These are phyloP conservation scores for Kazachstania taianensis DNA, from an alignment of 805 yeast species.

Conservation along the genomic window DNA sequence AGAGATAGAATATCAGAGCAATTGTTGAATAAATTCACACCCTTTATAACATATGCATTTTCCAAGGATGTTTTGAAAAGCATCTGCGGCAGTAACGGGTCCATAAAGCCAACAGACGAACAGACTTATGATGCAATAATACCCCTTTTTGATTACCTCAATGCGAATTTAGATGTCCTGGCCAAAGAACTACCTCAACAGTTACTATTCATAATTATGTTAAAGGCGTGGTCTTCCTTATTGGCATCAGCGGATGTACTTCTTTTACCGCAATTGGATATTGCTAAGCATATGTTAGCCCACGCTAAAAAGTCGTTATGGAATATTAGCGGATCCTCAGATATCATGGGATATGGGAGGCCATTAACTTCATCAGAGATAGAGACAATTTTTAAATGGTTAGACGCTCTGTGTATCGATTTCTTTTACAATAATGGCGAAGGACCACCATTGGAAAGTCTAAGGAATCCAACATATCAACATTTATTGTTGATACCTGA, in stretches of 20 bases:
- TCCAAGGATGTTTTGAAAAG: conserved; percentile 50
- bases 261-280: conserved; percentile 60
- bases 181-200: conserved; percentile 49
- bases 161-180: conserved; percentile 53
- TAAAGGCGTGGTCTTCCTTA: conserved; percentile 72
- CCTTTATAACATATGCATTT: conserved; percentile 45
- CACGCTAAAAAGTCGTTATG: conserved; percentile 28
- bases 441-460: conserved; percentile 60
- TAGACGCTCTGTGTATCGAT: conserved; percentile 51
- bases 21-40: conserved; percentile 64
- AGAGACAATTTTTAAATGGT: conserved; percentile 63
- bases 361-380: conserved; percentile 50
- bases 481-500: conserved; percentile 52
- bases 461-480: conserved; percentile 57
- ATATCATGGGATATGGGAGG: conserved; percentile 40
- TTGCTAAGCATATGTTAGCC: conserved; percentile 25
- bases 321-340: conserved; percentile 26
- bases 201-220: conserved; percentile 53
- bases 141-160: conserved; percentile 67
- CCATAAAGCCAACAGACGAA: conserved; percentile 33
- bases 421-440: conserved; percentile 75
- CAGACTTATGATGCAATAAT: conserved; percentile 54
- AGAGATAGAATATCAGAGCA: conserved; percentile 57
- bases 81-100: conserved; percentile 44
- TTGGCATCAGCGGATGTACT: conserved; percentile 59